Percentiles rank a stretch among this genome's conserved stretches.
These are phyloP conservation scores for Epichloe hybrida DNA, from an alignment of 2,329 filamentous ascomycete species.

Conservation along the genomic window DNA sequence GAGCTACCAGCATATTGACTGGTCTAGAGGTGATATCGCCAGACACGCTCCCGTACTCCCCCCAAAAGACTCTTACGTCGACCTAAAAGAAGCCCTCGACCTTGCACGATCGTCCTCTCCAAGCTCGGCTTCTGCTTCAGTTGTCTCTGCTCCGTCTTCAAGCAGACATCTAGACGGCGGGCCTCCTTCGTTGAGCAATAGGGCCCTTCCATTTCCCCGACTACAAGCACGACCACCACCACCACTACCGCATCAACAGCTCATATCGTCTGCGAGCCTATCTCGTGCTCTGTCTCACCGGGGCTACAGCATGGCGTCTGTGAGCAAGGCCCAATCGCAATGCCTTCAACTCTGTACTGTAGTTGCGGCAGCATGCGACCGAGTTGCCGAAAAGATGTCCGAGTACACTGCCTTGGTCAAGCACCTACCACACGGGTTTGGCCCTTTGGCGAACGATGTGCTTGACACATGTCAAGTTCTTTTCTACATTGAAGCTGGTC, in stretches of 20 bases:
- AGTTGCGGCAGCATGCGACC: slow-evolving; percentile 46
- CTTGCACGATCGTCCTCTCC: slow-evolving; percentile 2
- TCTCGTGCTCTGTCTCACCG: background rate
- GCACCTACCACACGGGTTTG: slow-evolving; percentile 40
- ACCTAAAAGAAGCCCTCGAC: slow-evolving; percentile 7
- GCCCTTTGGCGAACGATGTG: slow-evolving; percentile 49
- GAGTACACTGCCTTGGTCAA: slow-evolving; percentile 48
- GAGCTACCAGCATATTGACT: slow-evolving; percentile 4
- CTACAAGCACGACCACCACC: background rate
- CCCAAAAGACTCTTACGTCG: slow-evolving; percentile 1
- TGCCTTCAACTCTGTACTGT: slow-evolving; percentile 36
- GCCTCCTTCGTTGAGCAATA: background rate
- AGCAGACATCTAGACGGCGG: slow-evolving; percentile 2
- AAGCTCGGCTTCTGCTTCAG: slow-evolving; percentile 4
- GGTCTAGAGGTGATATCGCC: background rate
- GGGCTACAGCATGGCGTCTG: slow-evolving; percentile 6
- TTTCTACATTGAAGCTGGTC: slow-evolving; percentile 54
- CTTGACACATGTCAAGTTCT: slow-evolving; percentile 53
- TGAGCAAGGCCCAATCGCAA: slow-evolving; percentile 17
- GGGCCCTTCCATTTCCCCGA: background rate
- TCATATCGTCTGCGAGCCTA: background rate
- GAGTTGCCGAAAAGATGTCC: slow-evolving; percentile 50
- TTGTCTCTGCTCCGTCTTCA: slow-evolving; percentile 1
- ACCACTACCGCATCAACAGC: background rate
- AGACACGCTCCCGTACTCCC: background rate